Evolutionary conservation across 2,329 filamentous ascomycete genomes (phyloP), one percentile per base, ranked within the genome.

Genomic region (Plenodomus tracheiphilus): DNA sequence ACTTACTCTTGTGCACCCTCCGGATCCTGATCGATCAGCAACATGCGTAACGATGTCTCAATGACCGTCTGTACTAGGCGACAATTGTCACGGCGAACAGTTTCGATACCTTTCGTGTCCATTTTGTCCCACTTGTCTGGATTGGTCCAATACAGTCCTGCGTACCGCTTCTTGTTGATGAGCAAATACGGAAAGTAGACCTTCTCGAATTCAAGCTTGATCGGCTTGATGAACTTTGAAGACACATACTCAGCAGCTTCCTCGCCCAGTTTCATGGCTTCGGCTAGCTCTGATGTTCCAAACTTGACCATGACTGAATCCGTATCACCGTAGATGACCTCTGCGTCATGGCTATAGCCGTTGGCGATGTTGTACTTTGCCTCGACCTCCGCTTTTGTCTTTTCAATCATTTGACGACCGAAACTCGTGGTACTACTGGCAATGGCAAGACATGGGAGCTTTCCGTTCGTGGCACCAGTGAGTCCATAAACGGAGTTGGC

Each of bases 281-380:
- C 89, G 5, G 84, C 81, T 16, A 99, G 79, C 56, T 97, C 91
- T 36, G 85, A 86, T 9, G 91, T 92, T 37, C 94, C 94, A 61
- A 99, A 99, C 68, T 97, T 97, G 53, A 99, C 93, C 94, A 99
- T 99, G 76, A 99, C 94, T 8, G 94, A 99, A 81, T 99, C 94
- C 2, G 94, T 99, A 74, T 99, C 94, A 77, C 94, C 94, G 62
- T 99, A 99, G 56, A 99, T 95, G 75, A 99, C 94, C 69, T 97
- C 86, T 0, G 94, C 94, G 71, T 99, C 89, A 70, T 97, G 91
- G 1, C 83, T 85, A 74, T 97, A 99, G 16, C 94, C 94, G 64
- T 99, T 97, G 41, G 89, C 89, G 47, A 97, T 92, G 41, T 84
- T 93, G 74, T 96, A 99, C 59, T 85, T 86, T 35, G 83, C 81